Evolutionary conservation across 768 basidiomycete genomes (phyloP).

Genomic region (Phaffia tasmanica): DNA sequence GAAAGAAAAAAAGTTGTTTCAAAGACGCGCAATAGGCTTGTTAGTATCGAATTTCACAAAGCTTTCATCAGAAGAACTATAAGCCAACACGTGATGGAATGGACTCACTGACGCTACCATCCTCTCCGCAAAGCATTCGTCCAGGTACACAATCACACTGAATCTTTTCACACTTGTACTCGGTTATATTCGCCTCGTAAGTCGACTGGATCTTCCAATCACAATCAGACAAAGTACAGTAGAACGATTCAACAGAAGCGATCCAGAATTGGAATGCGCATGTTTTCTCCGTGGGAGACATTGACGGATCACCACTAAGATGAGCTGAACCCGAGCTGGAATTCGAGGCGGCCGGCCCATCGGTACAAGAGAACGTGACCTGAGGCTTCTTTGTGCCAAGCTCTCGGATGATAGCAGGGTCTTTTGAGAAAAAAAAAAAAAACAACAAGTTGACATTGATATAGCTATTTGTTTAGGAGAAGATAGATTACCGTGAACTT

Average conservation of each 20-base stretch:
- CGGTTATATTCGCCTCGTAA: constrained; percentile 57
- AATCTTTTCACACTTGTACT: constrained; percentile 70
- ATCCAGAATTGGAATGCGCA: constrained; percentile 99
- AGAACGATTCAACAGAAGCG: constrained; percentile 85
- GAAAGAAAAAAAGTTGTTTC: background rate
- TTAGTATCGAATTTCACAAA: too few relatives aligned
- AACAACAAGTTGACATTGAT: too few relatives aligned
- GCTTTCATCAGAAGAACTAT: too few relatives aligned
- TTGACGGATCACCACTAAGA: constrained; percentile 25
- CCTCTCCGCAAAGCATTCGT: constrained; percentile 88
- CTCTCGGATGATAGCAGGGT: constrained; percentile 26
- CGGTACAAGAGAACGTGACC: constrained; percentile 80
- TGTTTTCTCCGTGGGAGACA: constrained; percentile 39
- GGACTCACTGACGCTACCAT: constrained; percentile 77
- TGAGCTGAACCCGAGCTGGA: constrained; percentile 10
- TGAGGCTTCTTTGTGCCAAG: constrained; percentile 54
- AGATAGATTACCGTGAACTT: constrained; percentile 42
- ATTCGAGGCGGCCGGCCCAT: constrained; percentile 33
- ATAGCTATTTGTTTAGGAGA: too few relatives aligned
- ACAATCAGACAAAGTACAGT: constrained; percentile 74
- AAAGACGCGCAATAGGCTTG: background rate
- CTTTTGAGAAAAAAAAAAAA: constrained; percentile 1
- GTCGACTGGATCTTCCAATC: constrained; percentile 37
- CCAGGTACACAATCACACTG: constrained; percentile 88
- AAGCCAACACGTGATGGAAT: background rate